Evolutionary conservation across 2,329 filamentous ascomycete genomes (phyloP).

Genomic region (Penicillium oxalicum): DNA sequence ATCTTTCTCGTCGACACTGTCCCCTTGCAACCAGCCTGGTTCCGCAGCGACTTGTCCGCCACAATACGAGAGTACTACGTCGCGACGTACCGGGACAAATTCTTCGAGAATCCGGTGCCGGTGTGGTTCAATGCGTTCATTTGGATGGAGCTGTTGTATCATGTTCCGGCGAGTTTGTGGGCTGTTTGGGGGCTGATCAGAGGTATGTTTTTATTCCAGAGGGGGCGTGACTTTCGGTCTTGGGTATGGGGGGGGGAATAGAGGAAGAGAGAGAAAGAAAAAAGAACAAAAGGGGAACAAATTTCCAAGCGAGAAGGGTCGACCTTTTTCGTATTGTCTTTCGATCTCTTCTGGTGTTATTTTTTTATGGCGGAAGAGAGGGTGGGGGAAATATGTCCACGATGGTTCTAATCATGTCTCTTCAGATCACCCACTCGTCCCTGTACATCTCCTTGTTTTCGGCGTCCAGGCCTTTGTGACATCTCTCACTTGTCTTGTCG

Average conservation of each 20-base stretch:
- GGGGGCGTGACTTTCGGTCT: too few relatives aligned
- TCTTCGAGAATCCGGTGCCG: constrained; percentile 53
- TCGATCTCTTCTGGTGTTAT: too few relatives aligned
- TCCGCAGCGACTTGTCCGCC: constrained; percentile 47
- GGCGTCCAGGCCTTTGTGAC: constrained; percentile 56
- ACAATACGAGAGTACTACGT: constrained; percentile 54
- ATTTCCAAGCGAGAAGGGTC: too few relatives aligned
- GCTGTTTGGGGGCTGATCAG: constrained; percentile 50
- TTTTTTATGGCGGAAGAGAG: too few relatives aligned
- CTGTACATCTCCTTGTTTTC: constrained; percentile 56
- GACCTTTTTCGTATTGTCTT: too few relatives aligned
- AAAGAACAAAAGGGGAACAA: too few relatives aligned
- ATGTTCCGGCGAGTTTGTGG: constrained; percentile 57
- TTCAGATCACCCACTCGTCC: constrained; percentile 51
- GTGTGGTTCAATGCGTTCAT: constrained; percentile 55
- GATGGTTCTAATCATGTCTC: too few relatives aligned
- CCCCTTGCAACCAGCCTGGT: constrained; percentile 50
- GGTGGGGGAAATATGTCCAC: too few relatives aligned
- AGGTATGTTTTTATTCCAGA: constrained; percentile 33
- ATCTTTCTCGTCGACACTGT: constrained; percentile 58
- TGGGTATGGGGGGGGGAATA: neutral
- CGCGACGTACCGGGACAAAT: constrained; percentile 56
- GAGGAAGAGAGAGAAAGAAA: neutral
- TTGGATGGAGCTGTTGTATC: constrained; percentile 55
- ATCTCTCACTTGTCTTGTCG: constrained; percentile 57